These are phyloP conservation scores for Salix arbutifolia DNA, from an alignment of 345 rosid species.

Conservation along the genomic window DNA sequence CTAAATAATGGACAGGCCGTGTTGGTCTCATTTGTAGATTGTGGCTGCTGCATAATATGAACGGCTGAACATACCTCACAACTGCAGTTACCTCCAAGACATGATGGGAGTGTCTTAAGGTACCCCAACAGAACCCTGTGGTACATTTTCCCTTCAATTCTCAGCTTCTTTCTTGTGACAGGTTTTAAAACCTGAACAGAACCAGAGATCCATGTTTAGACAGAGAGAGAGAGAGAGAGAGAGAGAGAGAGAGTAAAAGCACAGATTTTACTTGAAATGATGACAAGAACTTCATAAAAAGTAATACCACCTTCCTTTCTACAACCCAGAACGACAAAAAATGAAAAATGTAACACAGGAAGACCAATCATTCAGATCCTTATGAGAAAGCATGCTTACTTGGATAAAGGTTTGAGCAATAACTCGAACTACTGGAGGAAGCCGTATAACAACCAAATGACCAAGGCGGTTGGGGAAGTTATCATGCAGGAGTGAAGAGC, in stretches of 20 bases:
- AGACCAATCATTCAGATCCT: slow-evolving; percentile 2
- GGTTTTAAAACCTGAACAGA: slow-evolving; percentile 70
- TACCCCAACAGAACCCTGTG: slow-evolving; percentile 49
- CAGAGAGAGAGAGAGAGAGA: neutral
- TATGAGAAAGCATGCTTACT: slow-evolving; percentile 35
- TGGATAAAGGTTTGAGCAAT: slow-evolving; percentile 82
- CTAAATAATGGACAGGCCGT: slow-evolving; percentile 16
- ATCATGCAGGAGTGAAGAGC: slow-evolving; percentile 82
- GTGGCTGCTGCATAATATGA: slow-evolving; percentile 14
- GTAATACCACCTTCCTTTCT: neutral
- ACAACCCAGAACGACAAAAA: neutral
- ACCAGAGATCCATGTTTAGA: neutral
- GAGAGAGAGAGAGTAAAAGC: neutral
- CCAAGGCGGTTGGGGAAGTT: slow-evolving; percentile 88
- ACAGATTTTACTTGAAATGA: neutral
- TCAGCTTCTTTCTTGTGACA: slow-evolving; percentile 69
- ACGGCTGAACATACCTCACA: slow-evolving; percentile 57
- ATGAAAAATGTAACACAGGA: neutral
- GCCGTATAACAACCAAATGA: slow-evolving; percentile 72
- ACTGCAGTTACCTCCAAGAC: slow-evolving; percentile 75
- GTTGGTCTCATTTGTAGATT: slow-evolving; percentile 15
- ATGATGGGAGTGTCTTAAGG: slow-evolving; percentile 69
- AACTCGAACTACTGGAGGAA: slow-evolving; percentile 83
- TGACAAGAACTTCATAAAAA: neutral
- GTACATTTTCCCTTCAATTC: slow-evolving; percentile 71